Base-by-base conservation (phyloP, 1,284 basidiomycete genomes). In the Meripilus lineatus region DNA sequence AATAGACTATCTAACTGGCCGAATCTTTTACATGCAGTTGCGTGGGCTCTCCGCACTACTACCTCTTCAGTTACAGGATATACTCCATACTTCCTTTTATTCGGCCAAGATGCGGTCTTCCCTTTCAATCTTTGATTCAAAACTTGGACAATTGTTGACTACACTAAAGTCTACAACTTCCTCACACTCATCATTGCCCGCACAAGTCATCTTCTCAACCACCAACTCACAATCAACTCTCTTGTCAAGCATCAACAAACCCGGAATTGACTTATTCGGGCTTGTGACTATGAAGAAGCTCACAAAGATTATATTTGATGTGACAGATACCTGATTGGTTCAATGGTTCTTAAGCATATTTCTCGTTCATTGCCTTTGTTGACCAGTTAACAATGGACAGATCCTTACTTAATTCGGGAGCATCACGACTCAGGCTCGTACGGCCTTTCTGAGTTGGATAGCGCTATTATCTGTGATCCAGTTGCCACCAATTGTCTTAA, bases 81-180 rank as follows among this genome's bases (percentile, higher is more conserved):
- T 30, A 50, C 63, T 0, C 65, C 66, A 0, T 68, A 61, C 42
- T 67, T 56, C 30, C 42, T 69, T 2, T 49, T 66, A 4, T 64
- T 67, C 50, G 63, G 66, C 1, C 44, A 51, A 6, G 52, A 64
- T 15, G 58, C 58, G 0, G 43, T 66, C n/a, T 51, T 67, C 20
- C 57, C 60, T 0, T 65, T 65, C 41, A 61, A 68, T 32, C 40
- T 64, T 8, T 38, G 52, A 7, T 61, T 67, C 33, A 40, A 48
- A 0, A 65, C 65, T 1, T 69, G 63, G 59, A 47, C 52, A 22
- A 52, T 51, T 0, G 48, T 63, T 0, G 57, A 60, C 15, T 66
- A 58, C 59, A 33, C 59, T 35, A 45, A 42, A 5, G 56, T 61
- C 3, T 11, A 23, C 1, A 40, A n/a, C n/a, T n/a, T n/a, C n/a